phyloP scores from a whole-genome alignment of 169 alveolate genomes.

The Ichthyophthirius multifiliis region DNA sequence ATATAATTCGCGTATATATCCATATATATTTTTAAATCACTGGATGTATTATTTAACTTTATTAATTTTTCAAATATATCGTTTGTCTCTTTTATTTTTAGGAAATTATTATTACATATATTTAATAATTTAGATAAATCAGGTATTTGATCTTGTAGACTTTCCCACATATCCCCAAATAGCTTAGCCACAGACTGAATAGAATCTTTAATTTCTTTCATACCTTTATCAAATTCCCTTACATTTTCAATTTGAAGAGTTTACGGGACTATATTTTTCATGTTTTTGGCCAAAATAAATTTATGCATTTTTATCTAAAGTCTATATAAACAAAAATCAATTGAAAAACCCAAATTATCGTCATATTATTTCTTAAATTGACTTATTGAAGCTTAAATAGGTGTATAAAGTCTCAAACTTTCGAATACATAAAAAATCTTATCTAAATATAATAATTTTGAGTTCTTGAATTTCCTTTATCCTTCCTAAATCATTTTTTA shows the following conservation, averaged over 20 bases:
- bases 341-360: constrained; percentile 16
- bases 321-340: constrained; percentile 27
- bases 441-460: constrained; percentile 27
- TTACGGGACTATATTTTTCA: constrained; percentile 15
- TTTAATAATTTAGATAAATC: constrained; percentile 19
- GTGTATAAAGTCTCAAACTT: constrained; percentile 23
- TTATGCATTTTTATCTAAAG: constrained; percentile 9
- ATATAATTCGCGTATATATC: constrained; percentile 22
- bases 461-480: constrained; percentile 19
- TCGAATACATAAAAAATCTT: constrained; percentile 27
- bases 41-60: constrained; percentile 15
- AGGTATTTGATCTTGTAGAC: constrained; percentile 16
- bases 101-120: constrained; percentile 21
- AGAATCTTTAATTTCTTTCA: constrained; percentile 9
- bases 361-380: constrained; percentile 18
- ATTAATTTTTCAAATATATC: constrained; percentile 10
- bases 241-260: constrained; percentile 28
- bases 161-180: constrained; percentile 29
- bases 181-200: constrained; percentile 7
- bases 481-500: constrained; percentile 32
- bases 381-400: not conserved
- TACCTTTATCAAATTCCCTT: constrained; percentile 28
- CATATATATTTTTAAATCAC: constrained; percentile 21
- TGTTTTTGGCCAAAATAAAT: constrained; percentile 1
- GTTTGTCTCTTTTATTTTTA: not conserved